Conservation (phyloP, 1,284 basidiomycete genomes). For the Ustilago nuda region DNA sequence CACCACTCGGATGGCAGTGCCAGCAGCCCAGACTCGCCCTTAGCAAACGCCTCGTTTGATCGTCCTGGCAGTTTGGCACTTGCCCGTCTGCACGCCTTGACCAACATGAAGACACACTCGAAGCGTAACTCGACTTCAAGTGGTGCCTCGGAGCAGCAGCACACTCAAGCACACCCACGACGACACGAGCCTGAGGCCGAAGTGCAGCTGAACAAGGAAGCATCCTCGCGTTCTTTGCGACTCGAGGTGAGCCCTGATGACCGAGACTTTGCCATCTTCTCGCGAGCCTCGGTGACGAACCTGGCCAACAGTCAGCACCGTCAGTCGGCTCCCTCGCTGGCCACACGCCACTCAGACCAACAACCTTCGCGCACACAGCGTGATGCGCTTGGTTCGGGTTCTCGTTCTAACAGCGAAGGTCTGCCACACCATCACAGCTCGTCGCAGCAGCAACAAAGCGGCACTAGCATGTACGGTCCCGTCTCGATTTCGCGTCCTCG, state of each 20-base stretch:
- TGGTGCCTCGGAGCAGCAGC: constrained; percentile 12
- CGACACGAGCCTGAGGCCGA: constrained; percentile 28
- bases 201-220: constrained; percentile 31
- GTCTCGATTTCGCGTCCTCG: constrained; percentile 46
- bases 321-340: constrained; percentile 42
- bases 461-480: constrained; percentile 23
- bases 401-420: constrained; percentile 53
- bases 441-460: constrained; percentile 13
- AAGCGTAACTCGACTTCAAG: constrained; percentile 37
- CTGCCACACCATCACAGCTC: constrained; percentile 28
- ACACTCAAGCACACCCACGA: constrained; percentile 9
- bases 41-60: constrained; percentile 24
- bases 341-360: constrained; percentile 45
- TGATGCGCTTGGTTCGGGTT: constrained; percentile 34
- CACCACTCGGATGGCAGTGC: constrained; percentile 38
- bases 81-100: constrained; percentile 46
- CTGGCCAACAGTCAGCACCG: constrained; percentile 29
- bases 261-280: constrained; percentile 49
- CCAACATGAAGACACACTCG: constrained; percentile 42
- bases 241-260: constrained; percentile 53
- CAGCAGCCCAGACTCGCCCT: constrained; percentile 43
- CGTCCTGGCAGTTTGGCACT: constrained; percentile 48
- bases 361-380: constrained; percentile 24
- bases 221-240: constrained; percentile 44
- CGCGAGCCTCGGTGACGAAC: constrained; percentile 34